These are phyloP conservation scores for Zea mays DNA, from an alignment of 176 grass and related monocot species.

Conservation along the genomic window Zm-B73-REFERENCE-NAM-5.0 NC_050104.1:56352001-56352500, in stretches of 20 bases:
- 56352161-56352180: too few relatives aligned
- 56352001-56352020: slow-evolving; percentile 89
- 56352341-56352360: not conserved
- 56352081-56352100: slow-evolving; percentile 55
- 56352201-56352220: not conserved
- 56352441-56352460: slow-evolving; percentile 95
- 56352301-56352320: too few relatives aligned
- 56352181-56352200: too few relatives aligned
- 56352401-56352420: slow-evolving; percentile 90
- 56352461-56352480: slow-evolving; percentile 98
- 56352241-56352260: not conserved
- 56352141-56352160: too few relatives aligned
- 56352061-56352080: slow-evolving; percentile 82
- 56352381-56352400: slow-evolving; percentile 29
- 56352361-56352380: not conserved
- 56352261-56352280: not conserved
- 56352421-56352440: slow-evolving; percentile 94
- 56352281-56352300: too few relatives aligned
- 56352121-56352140: too few relatives aligned
- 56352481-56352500: slow-evolving; percentile 91
- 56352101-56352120: not conserved
- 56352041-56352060: slow-evolving; percentile 91
- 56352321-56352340: not conserved
- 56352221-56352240: not conserved
- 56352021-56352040: slow-evolving; percentile 86